Evolutionary conservation across 768 basidiomycete species (phyloP).

Genomic region (Tulasnella calospora): DNA sequence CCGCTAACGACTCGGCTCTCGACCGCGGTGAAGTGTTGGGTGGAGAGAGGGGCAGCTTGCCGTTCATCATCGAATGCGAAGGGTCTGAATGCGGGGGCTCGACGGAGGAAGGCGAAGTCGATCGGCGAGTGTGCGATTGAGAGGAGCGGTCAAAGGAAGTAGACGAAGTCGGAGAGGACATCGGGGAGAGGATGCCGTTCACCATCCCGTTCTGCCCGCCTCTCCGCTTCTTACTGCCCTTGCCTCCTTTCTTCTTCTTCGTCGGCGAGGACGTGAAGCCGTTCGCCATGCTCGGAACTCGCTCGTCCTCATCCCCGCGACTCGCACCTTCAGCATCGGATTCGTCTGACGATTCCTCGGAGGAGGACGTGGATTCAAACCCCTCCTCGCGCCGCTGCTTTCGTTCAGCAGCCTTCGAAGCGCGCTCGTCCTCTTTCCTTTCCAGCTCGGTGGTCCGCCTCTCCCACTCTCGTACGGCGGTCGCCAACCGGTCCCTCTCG

Average conservation of each 20-base stretch:
- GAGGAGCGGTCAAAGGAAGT: slow-evolving; percentile 21
- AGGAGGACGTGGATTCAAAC: background rate
- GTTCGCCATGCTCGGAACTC: slow-evolving; percentile 13
- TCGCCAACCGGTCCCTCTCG: slow-evolving; percentile 68
- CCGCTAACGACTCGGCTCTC: slow-evolving; percentile 11
- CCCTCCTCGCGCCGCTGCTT: background rate
- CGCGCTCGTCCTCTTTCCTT: slow-evolving; percentile 37
- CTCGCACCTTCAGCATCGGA: slow-evolving; percentile 15
- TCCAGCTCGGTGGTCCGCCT: slow-evolving; percentile 42
- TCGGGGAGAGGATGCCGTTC: slow-evolving; percentile 20
- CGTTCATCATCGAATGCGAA: slow-evolving; percentile 17
- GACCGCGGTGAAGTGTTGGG: slow-evolving; percentile 20
- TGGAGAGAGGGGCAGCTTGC: slow-evolving; percentile 24
- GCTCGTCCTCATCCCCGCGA: slow-evolving; percentile 11
- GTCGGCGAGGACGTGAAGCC: background rate
- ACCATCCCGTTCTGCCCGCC: background rate
- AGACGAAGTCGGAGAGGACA: slow-evolving; percentile 27
- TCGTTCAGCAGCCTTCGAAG: slow-evolving; percentile 29
- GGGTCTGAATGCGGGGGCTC: background rate
- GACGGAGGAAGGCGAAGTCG: slow-evolving; percentile 5
- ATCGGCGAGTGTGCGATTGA: slow-evolving; percentile 14
- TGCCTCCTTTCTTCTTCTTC: background rate
- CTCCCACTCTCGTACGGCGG: slow-evolving; percentile 82
- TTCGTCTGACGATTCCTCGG: slow-evolving; percentile 8
- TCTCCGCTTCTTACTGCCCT: background rate